These are phyloP conservation scores for Moringa oleifera DNA, from an alignment of 345 rosid species.

Conservation along the genomic window DNA sequence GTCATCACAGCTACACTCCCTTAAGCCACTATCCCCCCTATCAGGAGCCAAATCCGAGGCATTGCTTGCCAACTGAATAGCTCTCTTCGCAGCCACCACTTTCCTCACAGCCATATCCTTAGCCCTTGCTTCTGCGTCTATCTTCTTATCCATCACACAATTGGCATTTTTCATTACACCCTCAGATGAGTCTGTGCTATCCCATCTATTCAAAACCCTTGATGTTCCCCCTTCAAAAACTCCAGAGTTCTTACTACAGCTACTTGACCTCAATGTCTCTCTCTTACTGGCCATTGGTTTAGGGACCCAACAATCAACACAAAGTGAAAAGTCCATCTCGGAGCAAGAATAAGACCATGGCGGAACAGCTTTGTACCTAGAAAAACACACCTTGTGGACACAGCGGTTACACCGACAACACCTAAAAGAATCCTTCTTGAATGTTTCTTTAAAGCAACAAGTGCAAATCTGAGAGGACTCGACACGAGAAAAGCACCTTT, in stretches of 20 bases:
- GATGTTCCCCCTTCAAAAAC: slow-evolving; percentile 3
- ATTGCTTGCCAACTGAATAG: slow-evolving; percentile 14
- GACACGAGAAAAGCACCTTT: slow-evolving; percentile 27
- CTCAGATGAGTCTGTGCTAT: slow-evolving; percentile 13
- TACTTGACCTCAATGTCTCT: slow-evolving; percentile 10
- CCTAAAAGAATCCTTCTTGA: slow-evolving; percentile 15
- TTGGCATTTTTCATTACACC: slow-evolving; percentile 21
- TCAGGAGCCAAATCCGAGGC: slow-evolving; percentile 14
- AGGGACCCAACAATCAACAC: slow-evolving; percentile 68
- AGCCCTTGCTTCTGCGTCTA: slow-evolving; percentile 24
- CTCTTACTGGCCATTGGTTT: slow-evolving; percentile 21
- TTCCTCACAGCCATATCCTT: slow-evolving; percentile 23
- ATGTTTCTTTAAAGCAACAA: slow-evolving; percentile 39
- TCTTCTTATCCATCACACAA: slow-evolving; percentile 16
- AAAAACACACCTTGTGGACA: slow-evolving; percentile 39
- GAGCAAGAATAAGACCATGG: slow-evolving; percentile 38
- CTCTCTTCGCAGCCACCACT: slow-evolving; percentile 16
- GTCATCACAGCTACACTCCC: neutral
- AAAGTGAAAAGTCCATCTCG: slow-evolving; percentile 28
- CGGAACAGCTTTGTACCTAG: slow-evolving; percentile 16
- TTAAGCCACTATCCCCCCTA: neutral
- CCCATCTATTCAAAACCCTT: slow-evolving; percentile 14
- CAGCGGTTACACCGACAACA: slow-evolving; percentile 32
- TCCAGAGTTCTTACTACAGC: neutral
- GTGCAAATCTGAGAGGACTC: slow-evolving; percentile 40